Conservation (phyloP, 441 rosid species). For the Sinapis alba region DNA sequence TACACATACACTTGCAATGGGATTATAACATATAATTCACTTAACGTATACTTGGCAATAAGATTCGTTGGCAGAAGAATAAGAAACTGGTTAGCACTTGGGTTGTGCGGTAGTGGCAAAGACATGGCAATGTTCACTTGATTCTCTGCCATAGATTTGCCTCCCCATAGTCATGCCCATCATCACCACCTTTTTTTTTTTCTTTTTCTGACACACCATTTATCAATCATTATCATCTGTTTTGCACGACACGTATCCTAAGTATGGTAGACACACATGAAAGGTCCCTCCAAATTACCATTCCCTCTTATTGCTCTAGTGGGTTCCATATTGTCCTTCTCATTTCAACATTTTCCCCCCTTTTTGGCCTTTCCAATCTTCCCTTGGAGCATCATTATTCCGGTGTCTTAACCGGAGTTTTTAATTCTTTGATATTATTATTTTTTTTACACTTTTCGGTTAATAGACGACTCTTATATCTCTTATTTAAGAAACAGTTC, state of each 20-base stretch:
- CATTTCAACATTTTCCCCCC: constrained; percentile 2
- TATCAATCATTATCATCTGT: constrained; percentile 24
- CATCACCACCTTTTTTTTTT: no score
- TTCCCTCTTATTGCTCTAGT: constrained; percentile 38
- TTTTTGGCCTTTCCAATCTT: not conserved
- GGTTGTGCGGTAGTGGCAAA: constrained; percentile 33
- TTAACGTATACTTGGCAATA: constrained; percentile 12
- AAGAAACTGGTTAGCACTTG: not conserved
- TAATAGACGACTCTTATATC: no score
- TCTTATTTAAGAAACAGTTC: no score
- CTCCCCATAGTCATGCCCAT: constrained; percentile 44
- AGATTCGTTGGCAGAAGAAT: constrained; percentile 20
- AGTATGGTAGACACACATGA: constrained; percentile 29
- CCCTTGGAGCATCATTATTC: no score
- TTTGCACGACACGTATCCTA: constrained; percentile 31
- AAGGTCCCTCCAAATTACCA: constrained; percentile 19
- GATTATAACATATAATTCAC: not conserved
- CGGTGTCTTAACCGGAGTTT: no score
- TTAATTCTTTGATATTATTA: no score
- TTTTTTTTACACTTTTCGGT: no score
- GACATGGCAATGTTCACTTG: constrained; percentile 42
- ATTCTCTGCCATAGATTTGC: constrained; percentile 59
- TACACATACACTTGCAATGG: not conserved
- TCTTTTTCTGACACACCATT: no score
- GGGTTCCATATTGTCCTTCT: constrained; percentile 31